Base-by-base conservation (phyloP, 352 stramenopile genomes). In the Hyaloperonospora brassicae region DNA sequence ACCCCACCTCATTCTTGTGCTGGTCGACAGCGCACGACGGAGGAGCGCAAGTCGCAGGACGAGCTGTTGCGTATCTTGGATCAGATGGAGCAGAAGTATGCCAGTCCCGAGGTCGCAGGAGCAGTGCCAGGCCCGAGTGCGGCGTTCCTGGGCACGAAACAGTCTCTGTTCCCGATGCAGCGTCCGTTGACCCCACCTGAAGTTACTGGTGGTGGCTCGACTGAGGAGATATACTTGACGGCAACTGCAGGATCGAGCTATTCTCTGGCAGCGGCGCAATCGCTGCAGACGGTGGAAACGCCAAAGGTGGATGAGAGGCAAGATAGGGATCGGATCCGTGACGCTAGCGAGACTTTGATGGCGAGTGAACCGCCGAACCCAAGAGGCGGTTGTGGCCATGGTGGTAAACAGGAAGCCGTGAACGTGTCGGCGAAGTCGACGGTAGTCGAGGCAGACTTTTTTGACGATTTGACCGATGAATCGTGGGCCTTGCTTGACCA, bases 401-500 rank as follows among this genome's bases (percentile, higher is more conserved):
- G 4, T 34, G 8, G 27, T 34, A 34, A 4, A 34, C 27, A 64
- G 14, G 38, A 52, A 25, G 13, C 4, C 3, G 11, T 51, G 7
- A 48, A 62, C 12, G 56, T 50, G 13, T 36, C 17, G 14, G 17
- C 39, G 10, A 59, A 55, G 30, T 40, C 46, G 35, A 23, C 47
- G 9, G 47, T 58, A 13, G 24, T 74, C 48, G 66, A 64, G 12
- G 49, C 57, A 9, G 79, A 88, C 35, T 71, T 74, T 23, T 83
- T 80, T 34, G 78, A 70, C 21, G 76, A 82, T 25, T 69, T 93
- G n/a, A 88, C 79, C 3, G 76, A 84, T 17, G 83, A 93, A 38
- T 85, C 78, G 27, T 93, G 79, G 80, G 75, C 83, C 11, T 48
- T 86, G 38, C 45, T 91, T 10, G 80, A 93, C 24, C 74, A 88